phyloP scores from a whole-genome alignment of 768 basidiomycete genomes.

The Lactarius tabidus region DNA sequence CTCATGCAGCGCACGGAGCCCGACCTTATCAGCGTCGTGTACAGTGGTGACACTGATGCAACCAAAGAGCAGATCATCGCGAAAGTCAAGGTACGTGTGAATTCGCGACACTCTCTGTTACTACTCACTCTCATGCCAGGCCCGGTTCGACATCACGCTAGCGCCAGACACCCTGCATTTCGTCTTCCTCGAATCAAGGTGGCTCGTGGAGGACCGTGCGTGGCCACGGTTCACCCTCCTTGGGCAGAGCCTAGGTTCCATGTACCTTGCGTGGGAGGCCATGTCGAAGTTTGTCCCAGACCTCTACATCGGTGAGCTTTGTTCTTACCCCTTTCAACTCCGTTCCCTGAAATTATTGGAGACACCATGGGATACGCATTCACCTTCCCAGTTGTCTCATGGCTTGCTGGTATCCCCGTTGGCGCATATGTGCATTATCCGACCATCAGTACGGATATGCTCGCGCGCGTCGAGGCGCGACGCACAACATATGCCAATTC shows the following conservation, averaged over 20 bases:
- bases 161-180: conserved; percentile 67
- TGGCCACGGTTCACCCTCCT: conserved; percentile 92
- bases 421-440: conserved; percentile 97
- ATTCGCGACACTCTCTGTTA: background rate
- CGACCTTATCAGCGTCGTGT: conserved; percentile 71
- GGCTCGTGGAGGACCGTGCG: conserved; percentile 70
- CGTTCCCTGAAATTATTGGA: conserved; percentile 31
- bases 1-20: conserved; percentile 66
- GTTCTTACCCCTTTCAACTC: background rate
- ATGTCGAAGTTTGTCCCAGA: conserved; percentile 78
- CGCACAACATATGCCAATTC: conserved; percentile 60
- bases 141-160: conserved; percentile 76
- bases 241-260: conserved; percentile 87
- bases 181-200: conserved; percentile 68
- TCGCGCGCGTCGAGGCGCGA: conserved; percentile 66
- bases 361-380: conserved; percentile 99
- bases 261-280: conserved; percentile 81
- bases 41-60: conserved; percentile 82
- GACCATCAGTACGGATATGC: conserved; percentile 93
- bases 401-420: conserved; percentile 62
- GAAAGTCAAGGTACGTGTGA: conserved; percentile 65
- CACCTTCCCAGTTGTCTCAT: conserved; percentile 73
- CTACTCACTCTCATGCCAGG: conserved; percentile 37
- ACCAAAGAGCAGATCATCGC: conserved; percentile 75
- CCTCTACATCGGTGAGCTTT: conserved; percentile 74